These are phyloP conservation scores for Lepidium didymum DNA, from an alignment of 345 rosid species.

Conservation along the genomic window DNA sequence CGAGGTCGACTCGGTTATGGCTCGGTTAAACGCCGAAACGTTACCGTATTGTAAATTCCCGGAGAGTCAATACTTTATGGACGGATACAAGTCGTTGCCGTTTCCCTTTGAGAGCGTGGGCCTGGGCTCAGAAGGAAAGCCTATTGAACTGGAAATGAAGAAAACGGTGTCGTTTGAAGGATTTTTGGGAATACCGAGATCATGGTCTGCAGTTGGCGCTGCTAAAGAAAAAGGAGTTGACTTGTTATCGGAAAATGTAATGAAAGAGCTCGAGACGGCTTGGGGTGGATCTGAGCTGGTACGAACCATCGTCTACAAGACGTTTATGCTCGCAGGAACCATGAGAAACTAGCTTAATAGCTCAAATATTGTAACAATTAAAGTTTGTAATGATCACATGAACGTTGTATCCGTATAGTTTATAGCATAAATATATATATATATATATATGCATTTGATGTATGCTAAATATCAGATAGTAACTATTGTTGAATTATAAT, in stretches of 20 bases:
- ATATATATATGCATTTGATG: no score
- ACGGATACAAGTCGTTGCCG: conserved; percentile 45
- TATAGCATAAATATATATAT: neutral
- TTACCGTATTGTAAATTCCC: conserved; percentile 40
- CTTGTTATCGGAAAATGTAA: conserved; percentile 39
- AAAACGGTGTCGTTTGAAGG: conserved; percentile 47
- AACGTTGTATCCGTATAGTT: neutral
- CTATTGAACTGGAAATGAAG: conserved; percentile 40
- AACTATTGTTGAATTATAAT: no score
- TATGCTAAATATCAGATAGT: no score
- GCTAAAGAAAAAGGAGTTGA: conserved; percentile 60
- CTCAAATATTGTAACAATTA: neutral
- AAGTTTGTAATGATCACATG: neutral
- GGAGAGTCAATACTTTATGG: conserved; percentile 9
- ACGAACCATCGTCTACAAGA: conserved; percentile 37
- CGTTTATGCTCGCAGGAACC: conserved; percentile 58
- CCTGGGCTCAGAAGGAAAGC: conserved; percentile 51
- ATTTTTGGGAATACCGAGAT: conserved; percentile 34
- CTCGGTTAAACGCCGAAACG: conserved; percentile 37
- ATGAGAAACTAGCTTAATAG: conserved; percentile 11
- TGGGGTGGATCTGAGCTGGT: conserved; percentile 53
- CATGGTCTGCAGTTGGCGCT: conserved; percentile 39
- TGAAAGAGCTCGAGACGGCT: conserved; percentile 44
- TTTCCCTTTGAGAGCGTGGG: conserved; percentile 60
- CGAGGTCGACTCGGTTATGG: conserved; percentile 37